Base-by-base conservation (phyloP, 2,329 filamentous ascomycete species). In the Myriosclerotinia duriaeana region DNA sequence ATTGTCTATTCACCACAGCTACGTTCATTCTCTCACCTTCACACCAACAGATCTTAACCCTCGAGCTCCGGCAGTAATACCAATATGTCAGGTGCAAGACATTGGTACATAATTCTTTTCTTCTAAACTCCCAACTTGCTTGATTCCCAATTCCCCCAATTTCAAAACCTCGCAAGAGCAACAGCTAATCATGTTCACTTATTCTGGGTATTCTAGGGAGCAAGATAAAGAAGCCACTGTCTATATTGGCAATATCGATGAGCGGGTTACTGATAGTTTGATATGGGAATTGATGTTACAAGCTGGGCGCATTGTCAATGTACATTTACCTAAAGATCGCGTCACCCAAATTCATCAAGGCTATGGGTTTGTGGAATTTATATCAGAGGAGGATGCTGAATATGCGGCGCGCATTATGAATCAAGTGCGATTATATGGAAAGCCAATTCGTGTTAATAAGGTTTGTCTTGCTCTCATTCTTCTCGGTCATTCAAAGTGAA, bases 271-370 rank as follows among this genome's bases (percentile, higher is more conserved):
- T 56, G 92, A 97, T 77, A 89, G 90, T 73, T 85, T 97, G 72
- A 88, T 99, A 72, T 97, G 95, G 89, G 95, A 99, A 83, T 85
- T 99, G 75, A 98, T 98, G 93, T 88, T 97, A 66, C 95, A 99
- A 82, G 93, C 93, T 78, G 95, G 95, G 65, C 93, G 94, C 73
- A 96, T 99, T 74, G 92, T 96, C 77, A 98, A 98, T 80, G 94
- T 99, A 70, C 95, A 99, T 80, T 88, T 99, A 77, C 95, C 95
- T 66, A 97, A 97, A 83, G 95, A 99, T 79, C 92, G 95, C 78
- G 95, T 99, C 73, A 97, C 95, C 56, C 93, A 97, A 77, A 90
- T 89, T 66, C 95, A 99, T 79, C 95, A 98, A 80, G 95, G 95
- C 73, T 99, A 97, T 83, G 95, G 95, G 74, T 99, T 99, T 80